Percentiles rank a stretch among this genome's conserved stretches.
Conservation (phyloP, 192 early-diverging fungal species). For the Paraglomus occultum region DNA sequence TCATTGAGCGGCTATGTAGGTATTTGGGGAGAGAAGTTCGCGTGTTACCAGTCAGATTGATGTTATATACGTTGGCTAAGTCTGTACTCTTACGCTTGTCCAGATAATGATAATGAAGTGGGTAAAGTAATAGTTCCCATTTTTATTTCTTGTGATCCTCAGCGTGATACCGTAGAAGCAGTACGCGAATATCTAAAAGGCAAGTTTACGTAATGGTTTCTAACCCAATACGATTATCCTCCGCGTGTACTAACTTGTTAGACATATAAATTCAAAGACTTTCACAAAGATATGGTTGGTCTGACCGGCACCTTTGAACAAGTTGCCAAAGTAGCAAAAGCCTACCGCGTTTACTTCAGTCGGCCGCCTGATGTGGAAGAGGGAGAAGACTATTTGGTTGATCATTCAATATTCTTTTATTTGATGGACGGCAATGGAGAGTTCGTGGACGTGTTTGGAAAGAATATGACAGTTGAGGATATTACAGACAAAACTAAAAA, state of each 20-base stretch:
- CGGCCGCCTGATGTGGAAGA: slow-evolving; percentile 78
- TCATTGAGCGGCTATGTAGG: slow-evolving; percentile 74
- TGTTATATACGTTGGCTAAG: background rate
- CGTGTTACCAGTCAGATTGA: background rate
- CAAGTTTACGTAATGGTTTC: background rate
- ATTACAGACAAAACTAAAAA: slow-evolving; percentile 56
- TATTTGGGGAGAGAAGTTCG: background rate
- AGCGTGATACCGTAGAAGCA: slow-evolving; percentile 82
- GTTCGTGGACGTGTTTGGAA: slow-evolving; percentile 90
- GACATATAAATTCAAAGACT: slow-evolving; percentile 52
- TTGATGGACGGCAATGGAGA: slow-evolving; percentile 88
- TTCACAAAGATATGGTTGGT: slow-evolving; percentile 92
- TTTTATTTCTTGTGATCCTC: slow-evolving; percentile 97
- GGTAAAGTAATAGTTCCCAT: slow-evolving; percentile 73
- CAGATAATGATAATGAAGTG: slow-evolving; percentile 50
- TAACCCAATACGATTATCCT: no score
- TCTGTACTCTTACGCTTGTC: background rate
- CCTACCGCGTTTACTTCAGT: slow-evolving; percentile 93
- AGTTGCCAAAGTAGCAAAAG: slow-evolving; percentile 79
- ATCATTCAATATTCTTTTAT: slow-evolving; percentile 99
- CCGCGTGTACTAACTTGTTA: background rate
- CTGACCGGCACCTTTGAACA: slow-evolving; percentile 86
- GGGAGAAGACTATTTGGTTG: slow-evolving; percentile 93
- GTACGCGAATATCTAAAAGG: slow-evolving; percentile 71
- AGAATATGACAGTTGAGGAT: slow-evolving; percentile 66